A percentile compares a stretch with the other conserved stretches of the same genome.
phyloP scores from a whole-genome alignment of 768 basidiomycete species.

The Mycena venus region DNA sequence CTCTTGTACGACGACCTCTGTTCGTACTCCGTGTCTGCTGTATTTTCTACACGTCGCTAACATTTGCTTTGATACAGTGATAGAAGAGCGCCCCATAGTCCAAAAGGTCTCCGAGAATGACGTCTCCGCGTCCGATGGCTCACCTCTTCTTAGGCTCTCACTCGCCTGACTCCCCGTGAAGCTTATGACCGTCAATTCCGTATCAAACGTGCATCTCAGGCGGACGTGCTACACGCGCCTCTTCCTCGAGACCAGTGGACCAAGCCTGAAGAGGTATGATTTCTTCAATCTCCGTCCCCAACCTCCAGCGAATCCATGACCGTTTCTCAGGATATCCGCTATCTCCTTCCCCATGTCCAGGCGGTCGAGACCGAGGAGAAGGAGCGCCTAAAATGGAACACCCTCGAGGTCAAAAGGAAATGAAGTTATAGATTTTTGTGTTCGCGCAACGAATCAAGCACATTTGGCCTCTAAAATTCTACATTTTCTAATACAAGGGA shows the following conservation, averaged over 20 bases:
- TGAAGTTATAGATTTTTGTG: constrained; percentile 40
- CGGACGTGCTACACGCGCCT: constrained; percentile 81
- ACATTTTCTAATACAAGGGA: constrained; percentile 28
- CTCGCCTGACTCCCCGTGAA: constrained; percentile 83
- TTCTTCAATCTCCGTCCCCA: neutral
- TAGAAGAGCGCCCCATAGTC: constrained; percentile 83
- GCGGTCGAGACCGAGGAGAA: constrained; percentile 80
- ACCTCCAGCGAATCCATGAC: constrained; percentile 16
- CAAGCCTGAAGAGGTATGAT: constrained; percentile 76
- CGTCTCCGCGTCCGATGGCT: neutral
- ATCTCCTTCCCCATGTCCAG: constrained; percentile 84
- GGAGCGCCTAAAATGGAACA: constrained; percentile 89
- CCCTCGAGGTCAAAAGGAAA: constrained; percentile 76
- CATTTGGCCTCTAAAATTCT: constrained; percentile 25
- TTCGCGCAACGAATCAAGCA: neutral
- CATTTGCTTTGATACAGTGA: constrained; percentile 56
- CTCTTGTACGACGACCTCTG: constrained; percentile 96
- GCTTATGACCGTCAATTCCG: constrained; percentile 93
- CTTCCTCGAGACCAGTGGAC: constrained; percentile 89
- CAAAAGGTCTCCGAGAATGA: constrained; percentile 70
- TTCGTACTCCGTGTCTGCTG: constrained; percentile 57
- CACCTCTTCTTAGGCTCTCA: constrained; percentile 73
- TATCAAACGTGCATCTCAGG: constrained; percentile 86
- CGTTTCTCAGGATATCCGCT: constrained; percentile 82
- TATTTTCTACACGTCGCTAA: constrained; percentile 24